Conservation (phyloP, 352 stramenopile genomes). For the Blastocystis hominis region DNA sequence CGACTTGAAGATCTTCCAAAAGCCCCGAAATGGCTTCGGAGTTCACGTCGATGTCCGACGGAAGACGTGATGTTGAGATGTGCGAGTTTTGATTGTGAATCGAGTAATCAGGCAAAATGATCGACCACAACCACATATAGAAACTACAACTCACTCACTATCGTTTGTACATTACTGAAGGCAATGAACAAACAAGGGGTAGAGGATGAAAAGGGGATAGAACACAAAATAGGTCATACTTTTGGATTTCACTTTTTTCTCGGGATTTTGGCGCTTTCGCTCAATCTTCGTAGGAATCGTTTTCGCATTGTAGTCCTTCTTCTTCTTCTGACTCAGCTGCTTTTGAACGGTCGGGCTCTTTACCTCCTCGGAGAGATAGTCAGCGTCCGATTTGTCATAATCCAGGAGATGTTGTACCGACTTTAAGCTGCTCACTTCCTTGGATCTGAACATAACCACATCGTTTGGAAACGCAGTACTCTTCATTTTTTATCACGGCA, state of each 20-base stretch:
- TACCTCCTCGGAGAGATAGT: not conserved
- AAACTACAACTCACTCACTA: not conserved
- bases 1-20: slow-evolving; percentile 9
- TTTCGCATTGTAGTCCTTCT: not conserved
- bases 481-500: not conserved
- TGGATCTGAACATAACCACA: not conserved
- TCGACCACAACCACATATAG: slow-evolving; percentile 21
- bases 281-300: not conserved
- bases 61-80: slow-evolving; percentile 7
- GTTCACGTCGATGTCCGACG: slow-evolving; percentile 35
- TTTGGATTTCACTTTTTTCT: not conserved
- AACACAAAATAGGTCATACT: slow-evolving; percentile 7
- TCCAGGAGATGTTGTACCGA: slow-evolving; percentile 1
- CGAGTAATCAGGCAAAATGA: slow-evolving; percentile 38
- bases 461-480: not conserved
- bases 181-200: not conserved
- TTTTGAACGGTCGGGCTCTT: not conserved
- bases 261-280: not conserved
- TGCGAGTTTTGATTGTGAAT: not conserved
- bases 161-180: not conserved
- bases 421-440: not conserved
- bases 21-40: slow-evolving; percentile 32
- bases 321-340: not conserved
- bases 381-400: not conserved
- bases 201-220: not conserved